Conservation (phyloP, 352 stramenopile species). For the Phytopythium helicoides region DNA sequence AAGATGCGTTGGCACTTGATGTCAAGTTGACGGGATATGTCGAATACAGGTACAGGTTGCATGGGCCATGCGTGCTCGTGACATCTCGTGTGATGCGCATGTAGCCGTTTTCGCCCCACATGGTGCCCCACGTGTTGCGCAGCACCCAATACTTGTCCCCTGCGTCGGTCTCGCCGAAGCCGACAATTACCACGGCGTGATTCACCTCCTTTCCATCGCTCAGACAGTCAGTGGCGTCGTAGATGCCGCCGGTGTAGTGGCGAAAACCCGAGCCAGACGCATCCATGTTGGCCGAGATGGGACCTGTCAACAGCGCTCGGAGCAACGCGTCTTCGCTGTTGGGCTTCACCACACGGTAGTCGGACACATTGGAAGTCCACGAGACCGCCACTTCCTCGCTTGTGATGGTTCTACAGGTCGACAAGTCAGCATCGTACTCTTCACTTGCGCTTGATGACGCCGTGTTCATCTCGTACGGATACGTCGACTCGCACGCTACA, state of each 20-base stretch:
- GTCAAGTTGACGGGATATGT: slow-evolving; percentile 66
- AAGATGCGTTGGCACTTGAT: slow-evolving; percentile 13
- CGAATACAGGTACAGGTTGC: slow-evolving; percentile 74
- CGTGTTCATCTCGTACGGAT: slow-evolving; percentile 84
- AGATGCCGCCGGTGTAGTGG: slow-evolving; percentile 81
- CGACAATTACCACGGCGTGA: slow-evolving; percentile 85
- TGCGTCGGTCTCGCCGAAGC: slow-evolving; percentile 69
- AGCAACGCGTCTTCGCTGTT: slow-evolving; percentile 64
- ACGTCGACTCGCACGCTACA: slow-evolving; percentile 59
- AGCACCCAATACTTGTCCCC: slow-evolving; percentile 88
- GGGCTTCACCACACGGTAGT: slow-evolving; percentile 51
- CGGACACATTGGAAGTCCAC: slow-evolving; percentile 42
- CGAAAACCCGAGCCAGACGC: slow-evolving; percentile 75
- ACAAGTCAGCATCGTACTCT: slow-evolving; percentile 30
- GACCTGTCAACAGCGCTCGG: slow-evolving; percentile 54
- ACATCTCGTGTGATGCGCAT: slow-evolving; percentile 62
- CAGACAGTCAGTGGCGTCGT: slow-evolving; percentile 76
- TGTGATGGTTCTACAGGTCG: slow-evolving; percentile 25
- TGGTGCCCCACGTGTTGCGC: slow-evolving; percentile 89
- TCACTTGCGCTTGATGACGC: slow-evolving; percentile 3
- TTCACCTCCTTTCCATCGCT: slow-evolving; percentile 80
- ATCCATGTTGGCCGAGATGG: slow-evolving; percentile 80
- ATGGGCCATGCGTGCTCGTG: slow-evolving; percentile 41
- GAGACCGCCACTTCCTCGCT: slow-evolving; percentile 38
- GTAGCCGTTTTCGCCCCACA: slow-evolving; percentile 85